Percentiles rank a stretch among this genome's conserved stretches.
Conservation (phyloP, 2,329 filamentous ascomycete genomes). For the Elsinoe arachidis region DNA sequence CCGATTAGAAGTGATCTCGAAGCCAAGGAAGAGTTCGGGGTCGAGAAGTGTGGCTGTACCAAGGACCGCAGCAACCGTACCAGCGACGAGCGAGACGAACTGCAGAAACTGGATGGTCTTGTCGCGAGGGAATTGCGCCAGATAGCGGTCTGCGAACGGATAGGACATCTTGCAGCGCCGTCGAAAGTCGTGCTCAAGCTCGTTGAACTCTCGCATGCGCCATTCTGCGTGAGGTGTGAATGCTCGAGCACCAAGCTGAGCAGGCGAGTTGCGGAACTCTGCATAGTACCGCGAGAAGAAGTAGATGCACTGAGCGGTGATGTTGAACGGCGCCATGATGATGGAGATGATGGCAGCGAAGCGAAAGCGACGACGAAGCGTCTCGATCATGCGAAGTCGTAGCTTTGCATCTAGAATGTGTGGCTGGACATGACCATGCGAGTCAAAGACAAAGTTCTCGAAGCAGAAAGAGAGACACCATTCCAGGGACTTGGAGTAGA, state of each 20-base stretch:
- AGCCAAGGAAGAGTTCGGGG: conserved; percentile 79
- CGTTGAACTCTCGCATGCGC: conserved; percentile 98
- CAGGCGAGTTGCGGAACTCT: conserved; percentile 91
- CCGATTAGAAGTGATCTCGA: conserved; percentile 81
- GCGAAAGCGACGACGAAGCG: conserved; percentile 66
- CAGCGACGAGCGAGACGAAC: conserved; percentile 79
- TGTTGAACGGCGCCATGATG: conserved; percentile 74
- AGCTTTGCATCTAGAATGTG: conserved; percentile 79
- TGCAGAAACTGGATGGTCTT: conserved; percentile 79
- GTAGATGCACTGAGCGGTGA: conserved; percentile 76
- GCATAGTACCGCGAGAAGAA: conserved; percentile 96
- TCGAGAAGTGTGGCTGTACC: conserved; percentile 79
- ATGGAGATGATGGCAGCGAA: conserved; percentile 82
- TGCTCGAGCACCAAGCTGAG: conserved; percentile 74
- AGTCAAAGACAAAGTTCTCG: conserved; percentile 88
- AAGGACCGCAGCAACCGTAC: conserved; percentile 77
- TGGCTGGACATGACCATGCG: conserved; percentile 75
- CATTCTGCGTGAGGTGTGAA: conserved; percentile 93
- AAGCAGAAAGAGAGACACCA: conserved; percentile 89
- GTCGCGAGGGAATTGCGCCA: conserved; percentile 93
- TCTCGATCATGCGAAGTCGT: conserved; percentile 67
- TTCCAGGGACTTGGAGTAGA: conserved; percentile 83
- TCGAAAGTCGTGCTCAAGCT: conserved; percentile 83
- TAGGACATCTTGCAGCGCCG: conserved; percentile 90
- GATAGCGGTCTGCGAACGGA: conserved; percentile 81